Evolutionary conservation across 2,329 filamentous ascomycete species (phyloP).

Genomic region (Monosporascus sp.): DNA sequence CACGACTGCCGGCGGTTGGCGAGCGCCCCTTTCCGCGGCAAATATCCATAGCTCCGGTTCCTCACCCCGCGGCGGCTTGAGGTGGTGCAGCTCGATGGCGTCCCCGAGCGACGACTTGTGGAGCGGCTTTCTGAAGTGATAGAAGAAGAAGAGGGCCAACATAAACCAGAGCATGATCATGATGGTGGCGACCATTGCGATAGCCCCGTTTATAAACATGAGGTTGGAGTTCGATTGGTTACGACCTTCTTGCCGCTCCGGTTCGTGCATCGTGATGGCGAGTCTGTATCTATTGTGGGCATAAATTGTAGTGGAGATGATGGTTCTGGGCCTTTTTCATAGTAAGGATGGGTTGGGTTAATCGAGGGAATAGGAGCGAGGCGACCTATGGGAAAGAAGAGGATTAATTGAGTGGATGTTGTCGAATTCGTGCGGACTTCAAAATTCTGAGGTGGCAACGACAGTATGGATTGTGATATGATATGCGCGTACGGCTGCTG

Average conservation of each 20-base stretch:
- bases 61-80: not conserved
- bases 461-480: too few species aligned
- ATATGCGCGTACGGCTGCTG: too few species aligned
- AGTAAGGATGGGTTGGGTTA: too few species aligned
- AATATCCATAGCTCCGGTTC: not conserved
- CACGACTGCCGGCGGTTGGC: not conserved
- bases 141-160: conserved; percentile 8
- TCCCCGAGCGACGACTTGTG: conserved; percentile 1
- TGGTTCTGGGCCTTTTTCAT: too few species aligned
- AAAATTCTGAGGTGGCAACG: too few species aligned
- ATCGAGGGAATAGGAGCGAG: too few species aligned
- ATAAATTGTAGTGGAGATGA: too few species aligned
- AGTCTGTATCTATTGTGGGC: too few species aligned
- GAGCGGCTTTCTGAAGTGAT: conserved; percentile 6
- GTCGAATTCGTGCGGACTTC: too few species aligned
- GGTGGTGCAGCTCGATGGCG: conserved; percentile 3
- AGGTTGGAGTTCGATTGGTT: not conserved
- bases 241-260: not conserved
- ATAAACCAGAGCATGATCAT: conserved; percentile 6
- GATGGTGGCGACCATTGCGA: conserved; percentile 3
- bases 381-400: too few species aligned
- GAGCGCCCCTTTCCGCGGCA: not conserved
- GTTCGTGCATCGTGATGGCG: too few species aligned
- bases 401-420: too few species aligned
- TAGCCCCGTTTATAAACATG: conserved; percentile 3